These are phyloP conservation scores for Neurospora terricola DNA, from an alignment of 495 filamentous ascomycete genomes.

Conservation along the genomic window DNA sequence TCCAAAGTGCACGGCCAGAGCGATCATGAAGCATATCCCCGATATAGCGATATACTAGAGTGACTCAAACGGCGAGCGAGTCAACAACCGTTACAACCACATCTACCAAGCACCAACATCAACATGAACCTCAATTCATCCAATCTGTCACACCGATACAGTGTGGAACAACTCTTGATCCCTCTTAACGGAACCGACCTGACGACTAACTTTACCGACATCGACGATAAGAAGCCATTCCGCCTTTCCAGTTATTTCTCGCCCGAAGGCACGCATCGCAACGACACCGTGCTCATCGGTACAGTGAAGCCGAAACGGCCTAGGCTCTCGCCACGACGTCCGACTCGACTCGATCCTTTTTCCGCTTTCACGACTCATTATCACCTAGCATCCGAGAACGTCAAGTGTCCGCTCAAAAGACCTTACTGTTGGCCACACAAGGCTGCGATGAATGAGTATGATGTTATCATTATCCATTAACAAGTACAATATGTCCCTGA, in stretches of 20 bases:
- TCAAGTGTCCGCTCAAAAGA: not conserved
- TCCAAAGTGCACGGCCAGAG: not conserved
- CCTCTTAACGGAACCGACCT: not conserved
- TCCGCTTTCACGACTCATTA: not conserved
- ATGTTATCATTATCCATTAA: not conserved
- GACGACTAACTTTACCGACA: not conserved
- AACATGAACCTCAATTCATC: not conserved
- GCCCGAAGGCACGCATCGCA: not conserved
- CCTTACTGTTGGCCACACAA: not conserved
- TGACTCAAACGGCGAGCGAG: conserved; percentile 3
- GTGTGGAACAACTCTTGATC: not conserved
- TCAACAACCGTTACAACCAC: not conserved
- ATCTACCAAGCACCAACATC: not conserved
- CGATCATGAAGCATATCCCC: not conserved
- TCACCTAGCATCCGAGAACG: not conserved
- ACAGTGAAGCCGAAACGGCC: not conserved
- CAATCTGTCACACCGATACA: not conserved
- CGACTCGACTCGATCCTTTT: not conserved
- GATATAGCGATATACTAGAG: not conserved
- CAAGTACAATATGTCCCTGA: not conserved
- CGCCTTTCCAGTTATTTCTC: not conserved
- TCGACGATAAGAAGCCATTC: not conserved
- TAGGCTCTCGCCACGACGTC: not conserved
- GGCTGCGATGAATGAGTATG: not conserved
- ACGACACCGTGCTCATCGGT: not conserved